phyloP scores from a whole-genome alignment of 805 yeast species.

The Candida insectorum region DNA sequence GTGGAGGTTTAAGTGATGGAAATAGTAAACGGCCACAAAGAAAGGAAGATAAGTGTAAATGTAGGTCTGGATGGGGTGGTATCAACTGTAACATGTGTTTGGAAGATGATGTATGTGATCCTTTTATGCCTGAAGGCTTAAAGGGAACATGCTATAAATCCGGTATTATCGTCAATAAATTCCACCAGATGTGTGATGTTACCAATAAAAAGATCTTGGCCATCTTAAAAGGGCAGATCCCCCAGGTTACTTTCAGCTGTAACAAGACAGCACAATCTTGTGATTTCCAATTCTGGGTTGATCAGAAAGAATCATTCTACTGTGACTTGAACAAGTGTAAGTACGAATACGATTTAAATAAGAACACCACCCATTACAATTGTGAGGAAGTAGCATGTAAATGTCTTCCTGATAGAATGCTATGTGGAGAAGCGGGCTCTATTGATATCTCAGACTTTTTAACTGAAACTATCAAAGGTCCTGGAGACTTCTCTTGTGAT shows the following conservation, averaged over 20 bases:
- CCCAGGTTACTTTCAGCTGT: slow-evolving; percentile 92
- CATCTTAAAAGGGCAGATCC: slow-evolving; percentile 73
- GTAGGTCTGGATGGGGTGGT: slow-evolving; percentile 89
- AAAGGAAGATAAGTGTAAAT: slow-evolving; percentile 56
- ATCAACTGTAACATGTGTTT: slow-evolving; percentile 89
- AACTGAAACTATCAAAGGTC: slow-evolving; percentile 86
- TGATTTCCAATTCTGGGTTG: slow-evolving; percentile 96
- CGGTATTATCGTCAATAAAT: slow-evolving; percentile 76
- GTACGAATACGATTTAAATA: slow-evolving; percentile 56
- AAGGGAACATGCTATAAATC: slow-evolving; percentile 85
- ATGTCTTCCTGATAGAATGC: slow-evolving; percentile 88
- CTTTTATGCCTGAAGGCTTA: slow-evolving; percentile 82
- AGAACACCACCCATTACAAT: slow-evolving; percentile 69
- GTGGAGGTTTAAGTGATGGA: slow-evolving; percentile 77
- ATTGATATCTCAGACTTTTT: slow-evolving; percentile 92
- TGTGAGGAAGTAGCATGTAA: slow-evolving; percentile 81
- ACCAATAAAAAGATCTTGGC: slow-evolving; percentile 83
- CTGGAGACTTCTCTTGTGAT: slow-evolving; percentile 88
- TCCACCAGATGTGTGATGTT: slow-evolving; percentile 92
- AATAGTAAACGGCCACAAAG: slow-evolving; percentile 61
- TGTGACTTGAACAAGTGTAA: slow-evolving; percentile 79
- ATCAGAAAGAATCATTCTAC: slow-evolving; percentile 81
- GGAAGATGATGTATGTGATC: slow-evolving; percentile 70
- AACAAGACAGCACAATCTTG: slow-evolving; percentile 62
- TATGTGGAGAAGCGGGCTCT: slow-evolving; percentile 92